Evolutionary conservation across 176 grass and related monocot genomes (phyloP).

Genomic region (Triticum urartu): DNA sequence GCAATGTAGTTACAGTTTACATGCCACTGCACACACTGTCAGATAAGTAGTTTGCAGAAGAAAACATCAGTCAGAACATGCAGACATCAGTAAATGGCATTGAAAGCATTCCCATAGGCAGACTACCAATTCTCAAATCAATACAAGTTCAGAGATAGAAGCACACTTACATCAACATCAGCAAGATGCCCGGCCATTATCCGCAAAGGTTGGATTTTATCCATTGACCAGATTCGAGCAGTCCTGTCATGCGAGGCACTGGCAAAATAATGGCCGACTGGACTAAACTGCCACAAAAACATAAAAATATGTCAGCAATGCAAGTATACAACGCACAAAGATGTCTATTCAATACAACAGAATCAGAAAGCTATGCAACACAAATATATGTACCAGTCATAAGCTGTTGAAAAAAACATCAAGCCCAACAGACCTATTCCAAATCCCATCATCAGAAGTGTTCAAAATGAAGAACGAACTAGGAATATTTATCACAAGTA

Average conservation of each 20-base stretch:
- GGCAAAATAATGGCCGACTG: conserved; percentile 96
- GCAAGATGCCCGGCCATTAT: conserved; percentile 97
- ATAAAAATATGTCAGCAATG: conserved; percentile 21
- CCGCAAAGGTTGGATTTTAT: conserved; percentile 93
- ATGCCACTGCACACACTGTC: conserved; percentile 99
- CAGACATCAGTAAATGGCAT: neutral
- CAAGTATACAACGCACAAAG: neutral
- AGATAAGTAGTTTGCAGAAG: conserved; percentile 19
- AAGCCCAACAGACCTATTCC: conserved; percentile 1
- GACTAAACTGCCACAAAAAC: conserved; percentile 74
- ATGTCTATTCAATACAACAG: neutral
- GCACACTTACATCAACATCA: conserved; percentile 92
- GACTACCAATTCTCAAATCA: conserved; percentile 6
- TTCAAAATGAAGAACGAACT: conserved; percentile 11
- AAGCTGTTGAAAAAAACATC: neutral
- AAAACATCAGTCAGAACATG: conserved; percentile 19
- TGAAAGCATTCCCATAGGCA: conserved; percentile 7
- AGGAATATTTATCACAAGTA: neutral
- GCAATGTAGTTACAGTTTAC: conserved; percentile 96
- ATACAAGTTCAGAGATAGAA: conserved; percentile 24
- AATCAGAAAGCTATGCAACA: neutral
- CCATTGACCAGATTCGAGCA: conserved; percentile 97
- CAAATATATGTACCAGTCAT: neutral
- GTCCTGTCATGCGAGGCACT: conserved; percentile 97
- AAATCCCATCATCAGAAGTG: conserved; percentile 4